These are phyloP conservation scores for Ciborinia camelliae DNA, from an alignment of 2,329 filamentous ascomycete species.

Conservation along the genomic window DNA sequence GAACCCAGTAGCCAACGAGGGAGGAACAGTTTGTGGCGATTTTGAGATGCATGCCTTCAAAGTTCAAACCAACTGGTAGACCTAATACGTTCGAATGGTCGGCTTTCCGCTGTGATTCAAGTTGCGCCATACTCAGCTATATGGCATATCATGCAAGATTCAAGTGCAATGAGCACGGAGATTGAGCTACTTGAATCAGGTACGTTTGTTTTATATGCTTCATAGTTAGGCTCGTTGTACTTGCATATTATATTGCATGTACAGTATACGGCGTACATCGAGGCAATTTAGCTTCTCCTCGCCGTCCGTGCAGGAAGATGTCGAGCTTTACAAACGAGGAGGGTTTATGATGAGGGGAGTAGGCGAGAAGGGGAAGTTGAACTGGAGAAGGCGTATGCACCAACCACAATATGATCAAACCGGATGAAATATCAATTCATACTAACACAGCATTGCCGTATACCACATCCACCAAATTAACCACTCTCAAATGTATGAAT, in stretches of 20 bases:
- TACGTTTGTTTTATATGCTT: background rate
- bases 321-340: background rate
- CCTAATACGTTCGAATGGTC: conserved; percentile 5
- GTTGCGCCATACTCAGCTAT: background rate
- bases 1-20: background rate
- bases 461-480: background rate
- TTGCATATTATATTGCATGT: conserved; percentile 2
- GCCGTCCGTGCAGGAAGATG: background rate
- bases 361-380: conserved; percentile 1
- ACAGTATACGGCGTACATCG: conserved; percentile 3
- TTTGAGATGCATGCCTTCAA: background rate
- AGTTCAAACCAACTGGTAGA: background rate
- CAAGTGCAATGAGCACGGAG: background rate
- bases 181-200: background rate
- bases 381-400: background rate
- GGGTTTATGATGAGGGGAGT: conserved; percentile 1
- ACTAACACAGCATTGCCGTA: conserved; percentile 13
- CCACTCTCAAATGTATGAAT: background rate
- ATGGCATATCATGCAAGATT: background rate
- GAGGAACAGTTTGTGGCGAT: background rate
- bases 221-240: background rate
- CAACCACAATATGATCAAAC: conserved; percentile 11
- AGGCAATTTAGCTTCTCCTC: background rate
- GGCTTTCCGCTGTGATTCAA: conserved; percentile 1
- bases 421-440: conserved; percentile 11